Evolutionary conservation across 164 flowering plant species (phyloP).

Genomic region (Aristolochia contorta): DNA sequence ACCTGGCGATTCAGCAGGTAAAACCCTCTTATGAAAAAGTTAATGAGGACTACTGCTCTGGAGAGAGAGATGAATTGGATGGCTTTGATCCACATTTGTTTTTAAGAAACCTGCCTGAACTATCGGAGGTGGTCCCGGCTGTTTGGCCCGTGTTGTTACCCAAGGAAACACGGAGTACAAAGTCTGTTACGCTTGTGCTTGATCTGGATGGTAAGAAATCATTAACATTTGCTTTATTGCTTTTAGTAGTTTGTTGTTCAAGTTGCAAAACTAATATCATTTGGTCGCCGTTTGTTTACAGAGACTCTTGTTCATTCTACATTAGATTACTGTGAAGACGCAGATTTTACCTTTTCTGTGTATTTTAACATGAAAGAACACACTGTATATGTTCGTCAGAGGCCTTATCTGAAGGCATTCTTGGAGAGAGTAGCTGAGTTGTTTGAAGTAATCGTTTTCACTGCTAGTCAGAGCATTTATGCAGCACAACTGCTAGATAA

Average conservation of each 20-base stretch:
- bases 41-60: conserved; percentile 19
- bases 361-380: conserved; percentile 84
- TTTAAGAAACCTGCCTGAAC: conserved; percentile 51
- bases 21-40: conserved; percentile 32
- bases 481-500: conserved; percentile 79
- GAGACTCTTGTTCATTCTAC: conserved; percentile 97
- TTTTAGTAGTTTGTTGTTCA: background rate
- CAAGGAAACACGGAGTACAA: conserved; percentile 36
- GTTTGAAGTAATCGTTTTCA: conserved; percentile 85
- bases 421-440: conserved; percentile 79
- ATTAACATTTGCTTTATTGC: background rate
- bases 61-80: conserved; percentile 40
- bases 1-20: conserved; percentile 46
- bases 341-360: conserved; percentile 84
- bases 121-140: conserved; percentile 41
- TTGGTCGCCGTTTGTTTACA: conserved; percentile 22
- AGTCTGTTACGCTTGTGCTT: conserved; percentile 77
- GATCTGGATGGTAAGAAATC: conserved; percentile 83
- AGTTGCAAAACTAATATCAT: background rate
- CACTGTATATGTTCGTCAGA: conserved; percentile 69
- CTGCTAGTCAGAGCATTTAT: conserved; percentile 95
- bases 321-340: conserved; percentile 62
- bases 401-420: conserved; percentile 72
- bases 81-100: conserved; percentile 57
- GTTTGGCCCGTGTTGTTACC: conserved; percentile 30